Percentiles rank a stretch among this genome's conserved stretches.
Evolutionary conservation across 306 rosid species (phyloP).

Genomic region (Lathyrus oleraceus): DNA sequence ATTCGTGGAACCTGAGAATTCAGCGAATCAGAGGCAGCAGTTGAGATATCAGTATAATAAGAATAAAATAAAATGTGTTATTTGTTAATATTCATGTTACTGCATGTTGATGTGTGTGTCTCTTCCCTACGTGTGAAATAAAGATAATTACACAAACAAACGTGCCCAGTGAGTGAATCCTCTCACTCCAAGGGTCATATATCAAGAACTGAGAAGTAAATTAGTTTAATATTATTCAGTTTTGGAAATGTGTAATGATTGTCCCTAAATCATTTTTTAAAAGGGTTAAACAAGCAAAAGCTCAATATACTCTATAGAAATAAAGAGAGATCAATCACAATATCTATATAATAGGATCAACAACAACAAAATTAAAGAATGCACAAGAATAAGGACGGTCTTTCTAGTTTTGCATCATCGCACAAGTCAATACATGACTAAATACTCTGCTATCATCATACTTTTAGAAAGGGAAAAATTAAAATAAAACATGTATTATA

Average conservation of each 20-base stretch:
- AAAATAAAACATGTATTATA: neutral
- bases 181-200: neutral
- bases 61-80: neutral
- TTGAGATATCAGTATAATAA: slow-evolving; percentile 6
- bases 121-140: neutral
- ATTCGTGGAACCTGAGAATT: slow-evolving; percentile 85
- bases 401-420: slow-evolving; percentile 2
- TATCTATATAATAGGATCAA: slow-evolving; percentile 3
- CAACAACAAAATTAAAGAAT: neutral
- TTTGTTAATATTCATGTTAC: neutral
- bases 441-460: neutral
- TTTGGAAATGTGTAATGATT: neutral
- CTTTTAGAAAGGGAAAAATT: neutral
- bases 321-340: slow-evolving; percentile 3
- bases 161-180: neutral
- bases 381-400: neutral
- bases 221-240: neutral
- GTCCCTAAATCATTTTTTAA: neutral
- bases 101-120: neutral
- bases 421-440: neutral
- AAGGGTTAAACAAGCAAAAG: neutral
- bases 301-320: neutral
- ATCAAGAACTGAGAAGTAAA: slow-evolving; percentile 14
- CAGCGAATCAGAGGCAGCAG: slow-evolving; percentile 25
- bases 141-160: slow-evolving; percentile 1